Evolutionary conservation across 768 basidiomycete species (phyloP).

Genomic region (Zangia roseola): DNA sequence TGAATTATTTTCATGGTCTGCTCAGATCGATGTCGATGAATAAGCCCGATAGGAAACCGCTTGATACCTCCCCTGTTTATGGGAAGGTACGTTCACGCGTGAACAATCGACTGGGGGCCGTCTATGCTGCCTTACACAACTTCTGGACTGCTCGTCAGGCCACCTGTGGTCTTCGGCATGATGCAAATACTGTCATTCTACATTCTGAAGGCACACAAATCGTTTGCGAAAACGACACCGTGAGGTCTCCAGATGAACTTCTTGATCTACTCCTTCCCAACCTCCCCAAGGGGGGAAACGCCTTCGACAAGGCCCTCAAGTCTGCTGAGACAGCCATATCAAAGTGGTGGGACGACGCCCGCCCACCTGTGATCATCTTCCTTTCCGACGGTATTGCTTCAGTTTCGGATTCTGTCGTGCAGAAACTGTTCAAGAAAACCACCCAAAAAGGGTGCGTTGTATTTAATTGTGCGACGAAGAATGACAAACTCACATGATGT

Average conservation of each 20-base stretch:
- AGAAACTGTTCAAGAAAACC: slow-evolving; percentile 36
- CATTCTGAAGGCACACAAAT: slow-evolving; percentile 33
- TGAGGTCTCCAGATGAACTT: slow-evolving; percentile 43
- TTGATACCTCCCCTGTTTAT: slow-evolving; percentile 35
- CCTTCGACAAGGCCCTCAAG: slow-evolving; percentile 41
- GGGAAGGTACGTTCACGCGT: slow-evolving; percentile 29
- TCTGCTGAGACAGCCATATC: slow-evolving; percentile 38
- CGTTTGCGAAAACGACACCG: slow-evolving; percentile 43
- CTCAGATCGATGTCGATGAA: slow-evolving; percentile 53
- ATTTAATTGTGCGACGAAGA: background rate
- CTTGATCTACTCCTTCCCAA: slow-evolving; percentile 38
- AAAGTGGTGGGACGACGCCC: slow-evolving; percentile 42
- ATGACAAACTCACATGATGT: background rate
- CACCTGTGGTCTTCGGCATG: slow-evolving; percentile 36
- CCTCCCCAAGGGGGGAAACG: slow-evolving; percentile 39
- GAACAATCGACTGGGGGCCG: slow-evolving; percentile 57
- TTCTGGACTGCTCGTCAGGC: slow-evolving; percentile 55
- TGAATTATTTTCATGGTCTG: background rate
- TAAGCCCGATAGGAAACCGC: slow-evolving; percentile 38
- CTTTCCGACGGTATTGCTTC: slow-evolving; percentile 53
- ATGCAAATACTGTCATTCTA: slow-evolving; percentile 55
- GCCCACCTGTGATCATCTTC: slow-evolving; percentile 53
- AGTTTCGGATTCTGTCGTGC: slow-evolving; percentile 33
- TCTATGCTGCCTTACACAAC: slow-evolving; percentile 48
- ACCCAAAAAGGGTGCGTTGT: slow-evolving; percentile 41